Evolutionary conservation across 164 flowering plant species (phyloP).

Genomic region (Taxillus chinensis): DNA sequence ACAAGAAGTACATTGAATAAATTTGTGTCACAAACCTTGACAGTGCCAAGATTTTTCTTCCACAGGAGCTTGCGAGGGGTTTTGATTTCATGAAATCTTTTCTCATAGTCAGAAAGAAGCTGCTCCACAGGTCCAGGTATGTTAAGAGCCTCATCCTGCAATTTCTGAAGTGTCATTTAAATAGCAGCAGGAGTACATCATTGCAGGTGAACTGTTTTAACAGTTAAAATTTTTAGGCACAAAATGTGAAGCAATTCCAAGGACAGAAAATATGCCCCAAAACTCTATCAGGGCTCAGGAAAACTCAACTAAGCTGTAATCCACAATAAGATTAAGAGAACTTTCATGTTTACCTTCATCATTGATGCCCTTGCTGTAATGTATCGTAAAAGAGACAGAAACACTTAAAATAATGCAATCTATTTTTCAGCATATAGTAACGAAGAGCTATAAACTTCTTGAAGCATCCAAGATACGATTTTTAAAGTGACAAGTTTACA

Average conservation of each 20-base stretch:
- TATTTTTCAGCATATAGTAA: not conserved
- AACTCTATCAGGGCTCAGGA: too few relatives aligned
- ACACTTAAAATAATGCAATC: too few relatives aligned
- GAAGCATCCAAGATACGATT: not conserved
- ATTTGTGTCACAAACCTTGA: constrained; percentile 51
- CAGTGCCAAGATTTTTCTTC: constrained; percentile 95
- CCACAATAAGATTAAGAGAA: too few relatives aligned
- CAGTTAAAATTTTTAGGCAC: not conserved
- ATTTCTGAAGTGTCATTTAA: constrained; percentile 15
- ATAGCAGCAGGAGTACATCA: constrained; percentile 6
- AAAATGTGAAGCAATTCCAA: not conserved
- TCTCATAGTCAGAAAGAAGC: constrained; percentile 70
- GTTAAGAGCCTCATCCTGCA: constrained; percentile 70
- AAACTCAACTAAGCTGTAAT: too few relatives aligned
- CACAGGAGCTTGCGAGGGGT: constrained; percentile 91
- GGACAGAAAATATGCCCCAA: not conserved
- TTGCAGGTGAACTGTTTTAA: not conserved
- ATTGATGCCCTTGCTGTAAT: too few relatives aligned
- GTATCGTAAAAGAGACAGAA: too few relatives aligned
- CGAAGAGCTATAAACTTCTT: not conserved
- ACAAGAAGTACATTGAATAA: not conserved
- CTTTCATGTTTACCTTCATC: too few relatives aligned
- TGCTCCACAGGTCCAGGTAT: constrained; percentile 63
- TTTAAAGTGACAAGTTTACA: too few relatives aligned
- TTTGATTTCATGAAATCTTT: constrained; percentile 79